Percentiles rank a stretch among this genome's conserved stretches.
Conservation (phyloP, 2,329 filamentous ascomycete species). For the Aspergillus persii region DNA sequence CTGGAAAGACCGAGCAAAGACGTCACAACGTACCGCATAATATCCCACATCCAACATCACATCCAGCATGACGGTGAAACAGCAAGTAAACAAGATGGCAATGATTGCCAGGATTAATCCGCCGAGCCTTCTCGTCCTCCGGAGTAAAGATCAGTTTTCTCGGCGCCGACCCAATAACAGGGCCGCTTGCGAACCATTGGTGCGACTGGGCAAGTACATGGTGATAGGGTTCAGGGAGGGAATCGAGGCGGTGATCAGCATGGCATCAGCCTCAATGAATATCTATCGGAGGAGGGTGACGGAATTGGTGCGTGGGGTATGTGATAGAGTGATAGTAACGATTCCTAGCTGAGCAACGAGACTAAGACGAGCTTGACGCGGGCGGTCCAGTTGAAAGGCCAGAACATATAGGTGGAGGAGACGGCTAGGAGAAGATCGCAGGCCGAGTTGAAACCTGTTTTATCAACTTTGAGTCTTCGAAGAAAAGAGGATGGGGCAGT, state of each 20-base stretch:
- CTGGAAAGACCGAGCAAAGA: too few relatives aligned
- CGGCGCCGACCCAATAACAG: too few relatives aligned
- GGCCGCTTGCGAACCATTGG: too few relatives aligned
- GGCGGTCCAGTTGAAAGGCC: not conserved
- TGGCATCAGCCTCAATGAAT: conserved; percentile 3
- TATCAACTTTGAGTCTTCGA: too few relatives aligned
- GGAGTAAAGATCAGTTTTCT: too few relatives aligned
- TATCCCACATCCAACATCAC: too few relatives aligned
- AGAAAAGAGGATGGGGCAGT: not conserved
- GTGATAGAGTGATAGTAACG: not conserved
- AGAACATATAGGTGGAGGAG: not conserved
- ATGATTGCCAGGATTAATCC: too few relatives aligned
- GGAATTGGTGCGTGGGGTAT: conserved; percentile 3
- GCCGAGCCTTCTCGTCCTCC: too few relatives aligned
- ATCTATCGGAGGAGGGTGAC: conserved; percentile 5
- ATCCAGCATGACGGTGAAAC: too few relatives aligned
- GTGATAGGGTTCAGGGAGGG: not conserved
- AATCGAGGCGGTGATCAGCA: not conserved
- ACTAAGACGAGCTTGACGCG: not conserved
- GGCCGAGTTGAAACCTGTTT: not conserved
- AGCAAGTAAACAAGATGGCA: too few relatives aligned
- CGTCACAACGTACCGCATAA: too few relatives aligned
- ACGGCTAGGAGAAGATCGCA: not conserved
- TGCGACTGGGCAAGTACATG: not conserved
- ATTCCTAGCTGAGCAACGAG: not conserved